Percentiles rank a stretch among this genome's conserved stretches.
These are phyloP conservation scores for Collybia sordida DNA, from an alignment of 768 basidiomycete genomes.

Conservation along the genomic window DNA sequence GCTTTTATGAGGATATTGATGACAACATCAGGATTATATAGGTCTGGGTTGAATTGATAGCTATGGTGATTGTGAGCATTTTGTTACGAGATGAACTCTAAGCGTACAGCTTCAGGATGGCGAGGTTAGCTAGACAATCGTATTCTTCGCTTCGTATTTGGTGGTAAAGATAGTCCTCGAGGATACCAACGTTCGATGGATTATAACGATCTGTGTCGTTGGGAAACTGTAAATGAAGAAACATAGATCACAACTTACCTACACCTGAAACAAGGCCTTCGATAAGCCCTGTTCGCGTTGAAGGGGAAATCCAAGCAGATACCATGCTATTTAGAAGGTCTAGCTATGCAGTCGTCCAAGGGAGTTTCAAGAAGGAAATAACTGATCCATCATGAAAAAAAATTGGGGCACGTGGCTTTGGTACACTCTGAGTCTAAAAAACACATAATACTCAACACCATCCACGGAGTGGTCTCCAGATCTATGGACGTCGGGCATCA, in stretches of 20 bases:
- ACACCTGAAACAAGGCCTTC: constrained; percentile 91
- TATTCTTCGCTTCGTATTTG: constrained; percentile 92
- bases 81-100: neutral
- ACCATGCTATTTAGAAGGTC: constrained; percentile 36
- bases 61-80: constrained; percentile 35
- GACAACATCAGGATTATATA: constrained; percentile 91
- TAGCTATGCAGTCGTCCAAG: neutral
- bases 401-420: constrained; percentile 23
- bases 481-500: constrained; percentile 3
- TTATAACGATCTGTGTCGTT: constrained; percentile 84
- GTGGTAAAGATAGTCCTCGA: constrained; percentile 96
- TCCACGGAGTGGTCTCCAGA: no score
- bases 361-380: neutral
- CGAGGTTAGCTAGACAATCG: constrained; percentile 93
- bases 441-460: no score
- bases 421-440: no score
- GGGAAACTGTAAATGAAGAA: constrained; percentile 5
- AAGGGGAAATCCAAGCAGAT: constrained; percentile 70
- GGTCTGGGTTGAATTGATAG: constrained; percentile 94
- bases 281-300: constrained; percentile 82
- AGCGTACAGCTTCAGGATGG: constrained; percentile 86
- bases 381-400: no score
- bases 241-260: constrained; percentile 44
- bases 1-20: constrained; percentile 94
- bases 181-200: constrained; percentile 87